These are phyloP conservation scores for Pseudogymnoascus sp. DNA, from an alignment of 2,329 filamentous ascomycete species.

Conservation along the genomic window DNA sequence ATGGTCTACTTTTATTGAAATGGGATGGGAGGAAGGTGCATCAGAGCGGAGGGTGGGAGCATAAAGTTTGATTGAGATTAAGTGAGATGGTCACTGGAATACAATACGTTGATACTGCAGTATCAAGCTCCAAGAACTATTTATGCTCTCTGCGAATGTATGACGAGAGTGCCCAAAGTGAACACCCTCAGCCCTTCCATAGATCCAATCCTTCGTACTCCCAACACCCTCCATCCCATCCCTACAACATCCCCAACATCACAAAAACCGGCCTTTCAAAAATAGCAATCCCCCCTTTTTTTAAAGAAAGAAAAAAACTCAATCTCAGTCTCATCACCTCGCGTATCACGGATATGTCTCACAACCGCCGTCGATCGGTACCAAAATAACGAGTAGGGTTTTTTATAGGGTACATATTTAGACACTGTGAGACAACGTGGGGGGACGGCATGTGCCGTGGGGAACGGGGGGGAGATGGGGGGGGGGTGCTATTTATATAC, in stretches of 20 bases:
- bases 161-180: background rate
- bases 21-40: background rate
- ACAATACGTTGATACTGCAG: background rate
- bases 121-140: background rate
- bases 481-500: background rate
- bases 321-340: background rate
- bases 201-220: background rate
- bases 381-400: background rate
- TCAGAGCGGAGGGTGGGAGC: background rate
- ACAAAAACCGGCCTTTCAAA: background rate
- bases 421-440: background rate
- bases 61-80: background rate
- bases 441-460: background rate
- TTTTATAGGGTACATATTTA: background rate
- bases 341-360: constrained; percentile 2
- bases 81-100: background rate
- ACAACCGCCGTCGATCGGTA: background rate
- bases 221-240: no score
- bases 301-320: background rate
- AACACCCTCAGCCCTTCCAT: background rate
- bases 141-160: background rate
- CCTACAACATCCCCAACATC: background rate
- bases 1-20: background rate
- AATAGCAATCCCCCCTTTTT: background rate
- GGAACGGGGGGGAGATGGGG: background rate